Evolutionary conservation across 2,329 filamentous ascomycete genomes (phyloP).

Genomic region (Fusarium liriodendri): DNA sequence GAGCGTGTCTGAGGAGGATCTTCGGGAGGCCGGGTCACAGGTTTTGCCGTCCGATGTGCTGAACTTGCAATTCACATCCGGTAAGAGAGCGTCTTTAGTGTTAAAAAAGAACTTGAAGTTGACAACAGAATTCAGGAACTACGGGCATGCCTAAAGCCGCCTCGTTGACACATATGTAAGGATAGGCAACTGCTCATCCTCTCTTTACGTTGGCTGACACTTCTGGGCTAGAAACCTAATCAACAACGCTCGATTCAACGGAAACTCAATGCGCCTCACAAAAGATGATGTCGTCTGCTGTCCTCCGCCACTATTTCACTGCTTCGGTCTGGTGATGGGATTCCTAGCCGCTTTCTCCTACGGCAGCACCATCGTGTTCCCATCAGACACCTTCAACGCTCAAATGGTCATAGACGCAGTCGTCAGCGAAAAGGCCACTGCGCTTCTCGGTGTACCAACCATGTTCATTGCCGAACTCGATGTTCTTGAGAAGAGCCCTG

Average conservation of each 20-base stretch:
- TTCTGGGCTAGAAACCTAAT: constrained; percentile 55
- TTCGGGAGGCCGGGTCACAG: not conserved
- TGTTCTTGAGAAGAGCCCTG: constrained; percentile 47
- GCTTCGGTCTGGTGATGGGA: constrained; percentile 78
- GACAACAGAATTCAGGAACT: constrained; percentile 4
- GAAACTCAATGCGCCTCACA: constrained; percentile 58
- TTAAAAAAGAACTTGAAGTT: not conserved
- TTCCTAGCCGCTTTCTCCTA: constrained; percentile 78
- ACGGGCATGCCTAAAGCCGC: constrained; percentile 32
- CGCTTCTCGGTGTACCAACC: constrained; percentile 66
- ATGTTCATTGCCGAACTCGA: constrained; percentile 76
- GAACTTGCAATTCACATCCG: constrained; percentile 29
- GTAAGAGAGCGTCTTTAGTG: not conserved
- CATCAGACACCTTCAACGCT: constrained; percentile 73
- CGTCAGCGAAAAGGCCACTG: constrained; percentile 63
- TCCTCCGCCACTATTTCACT: constrained; percentile 74
- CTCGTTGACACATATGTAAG: constrained; percentile 19
- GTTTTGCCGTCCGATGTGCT: constrained; percentile 10
- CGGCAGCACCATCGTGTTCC: constrained; percentile 71
- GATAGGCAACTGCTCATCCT: not conserved
- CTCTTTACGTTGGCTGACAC: not conserved
- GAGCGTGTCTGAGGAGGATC: not conserved
- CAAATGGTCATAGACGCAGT: constrained; percentile 68
- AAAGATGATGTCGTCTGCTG: constrained; percentile 71
- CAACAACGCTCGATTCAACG: constrained; percentile 65